Conservation (phyloP, 169 alveolate genomes). For the Eimeria acervulina region DNA sequence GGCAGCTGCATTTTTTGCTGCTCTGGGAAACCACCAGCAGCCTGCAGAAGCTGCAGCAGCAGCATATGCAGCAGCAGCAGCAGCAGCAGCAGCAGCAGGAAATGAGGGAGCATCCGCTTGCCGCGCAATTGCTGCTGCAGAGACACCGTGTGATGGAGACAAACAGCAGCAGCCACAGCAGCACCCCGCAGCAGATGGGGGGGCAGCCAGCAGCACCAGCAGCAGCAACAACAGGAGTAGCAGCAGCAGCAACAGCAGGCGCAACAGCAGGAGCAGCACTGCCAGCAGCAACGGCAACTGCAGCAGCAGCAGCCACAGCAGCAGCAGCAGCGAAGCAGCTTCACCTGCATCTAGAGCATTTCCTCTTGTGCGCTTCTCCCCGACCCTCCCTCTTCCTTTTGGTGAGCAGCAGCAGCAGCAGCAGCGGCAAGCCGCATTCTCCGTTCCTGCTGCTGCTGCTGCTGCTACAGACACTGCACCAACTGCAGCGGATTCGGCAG, state of each 20-base stretch:
- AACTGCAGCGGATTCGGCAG: background rate
- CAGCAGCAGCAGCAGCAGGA: slow-evolving; percentile 10
- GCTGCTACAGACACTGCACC: background rate
- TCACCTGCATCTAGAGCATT: background rate
- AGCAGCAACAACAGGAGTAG: background rate
- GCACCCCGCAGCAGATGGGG: background rate
- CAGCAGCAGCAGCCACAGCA: background rate
- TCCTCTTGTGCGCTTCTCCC: background rate
- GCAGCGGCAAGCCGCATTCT: background rate
- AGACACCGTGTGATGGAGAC: background rate
- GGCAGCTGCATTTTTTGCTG: slow-evolving; percentile 32
- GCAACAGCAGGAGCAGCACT: too few species aligned
- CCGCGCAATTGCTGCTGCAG: slow-evolving; percentile 1
- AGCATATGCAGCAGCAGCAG: background rate
- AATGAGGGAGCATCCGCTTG: background rate
- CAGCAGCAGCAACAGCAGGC: background rate
- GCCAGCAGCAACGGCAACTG: too few species aligned
- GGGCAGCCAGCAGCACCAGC: background rate
- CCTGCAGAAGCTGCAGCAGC: background rate
- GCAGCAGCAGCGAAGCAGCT: background rate
- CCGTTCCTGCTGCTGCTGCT: background rate
- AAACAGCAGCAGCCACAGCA: background rate
- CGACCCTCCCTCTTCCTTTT: background rate
- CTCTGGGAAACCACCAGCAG: background rate
- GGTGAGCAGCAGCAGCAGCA: slow-evolving; percentile 4